Base-by-base conservation (phyloP, 2,329 filamentous ascomycete genomes). In the Talaromyces sp. region DNA sequence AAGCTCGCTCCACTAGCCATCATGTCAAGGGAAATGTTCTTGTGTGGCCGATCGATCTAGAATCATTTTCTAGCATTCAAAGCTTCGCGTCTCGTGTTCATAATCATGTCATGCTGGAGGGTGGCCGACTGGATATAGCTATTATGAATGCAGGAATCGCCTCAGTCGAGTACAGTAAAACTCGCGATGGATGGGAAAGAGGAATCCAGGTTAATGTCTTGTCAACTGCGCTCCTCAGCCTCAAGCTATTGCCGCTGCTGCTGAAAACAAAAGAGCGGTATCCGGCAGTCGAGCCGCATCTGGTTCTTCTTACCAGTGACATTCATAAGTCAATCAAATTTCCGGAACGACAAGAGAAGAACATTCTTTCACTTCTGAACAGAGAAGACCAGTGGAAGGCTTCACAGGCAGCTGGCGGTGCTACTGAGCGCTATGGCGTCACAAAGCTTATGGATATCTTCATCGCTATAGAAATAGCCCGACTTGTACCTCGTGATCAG, bases 1-100 rank as follows among this genome's bases (percentile, higher is more conserved):
- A 53, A 17, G 54, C 51, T n/a, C 39, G 27, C n/a, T n/a, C n/a
- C n/a, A n/a, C 24, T 9, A 9, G 24, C 24, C 9, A 9, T 27
- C 4, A 27, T 11, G 39, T 32, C 8, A 32, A 43, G 17, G 32
- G 27, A 3, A 67, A 73, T 3, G 60, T 79, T 35, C 70, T 78
- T 55, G 77, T 79, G 13, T 80, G 78, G 77, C 63, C 65, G 3
- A 64, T 81, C 2, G 77, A 80, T 59, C 68, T 80, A 27, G 50
- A 59, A 7, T 70, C 62, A 17, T 78, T 74, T 49, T 61, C 65
- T 2, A 75, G 66, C 13, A 73, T 80, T 3, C 66, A 67, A 37
- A 62, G 60, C 2, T 77, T 78, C 41, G 73, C 67, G 1, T 60
- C 65, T 29, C 58, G 64, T 11, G 69, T 63, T 17, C 58, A 64